Evolutionary conservation across 2,329 filamentous ascomycete species (phyloP).

Genomic region (Ophidiomyces ophidiicola): DNA sequence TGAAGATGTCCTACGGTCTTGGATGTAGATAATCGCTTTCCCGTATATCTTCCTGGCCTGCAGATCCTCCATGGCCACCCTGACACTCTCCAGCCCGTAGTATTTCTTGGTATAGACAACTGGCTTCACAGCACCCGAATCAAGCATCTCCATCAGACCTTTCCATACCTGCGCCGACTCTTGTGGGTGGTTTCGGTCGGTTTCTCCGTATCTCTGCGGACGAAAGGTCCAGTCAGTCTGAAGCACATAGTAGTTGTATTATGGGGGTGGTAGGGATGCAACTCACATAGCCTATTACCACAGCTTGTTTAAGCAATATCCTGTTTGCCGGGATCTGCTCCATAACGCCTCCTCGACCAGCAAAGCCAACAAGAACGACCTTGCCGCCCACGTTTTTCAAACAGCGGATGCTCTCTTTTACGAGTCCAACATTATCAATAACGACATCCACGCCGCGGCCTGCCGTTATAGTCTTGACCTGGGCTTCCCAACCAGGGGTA

Average conservation of each 20-base stretch:
- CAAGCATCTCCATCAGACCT: constrained; percentile 39
- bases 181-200: constrained; percentile 38
- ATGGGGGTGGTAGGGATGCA: too few species aligned
- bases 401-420: constrained; percentile 44
- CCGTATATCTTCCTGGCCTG: constrained; percentile 41
- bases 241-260: too few species aligned
- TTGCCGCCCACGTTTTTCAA: constrained; percentile 40
- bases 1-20: constrained; percentile 3
- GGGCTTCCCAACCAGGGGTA: constrained; percentile 38
- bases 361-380: constrained; percentile 48
- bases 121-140: constrained; percentile 39
- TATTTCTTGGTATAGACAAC: constrained; percentile 41
- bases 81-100: constrained; percentile 39
- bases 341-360: constrained; percentile 41
- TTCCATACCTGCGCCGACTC: constrained; percentile 41
- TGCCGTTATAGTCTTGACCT: constrained; percentile 37
- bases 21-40: constrained; percentile 43
- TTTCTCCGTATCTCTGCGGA: constrained; percentile 43
- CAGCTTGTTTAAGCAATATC: constrained; percentile 42
- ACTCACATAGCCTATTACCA: constrained; percentile 40
- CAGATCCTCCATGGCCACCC: constrained; percentile 42
- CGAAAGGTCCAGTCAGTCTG: too few species aligned
- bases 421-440: constrained; percentile 47
- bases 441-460: constrained; percentile 45
- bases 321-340: constrained; percentile 45